Base-by-base conservation (phyloP, 2,329 filamentous ascomycete genomes). In the Aspergillus fumigatus region DNA sequence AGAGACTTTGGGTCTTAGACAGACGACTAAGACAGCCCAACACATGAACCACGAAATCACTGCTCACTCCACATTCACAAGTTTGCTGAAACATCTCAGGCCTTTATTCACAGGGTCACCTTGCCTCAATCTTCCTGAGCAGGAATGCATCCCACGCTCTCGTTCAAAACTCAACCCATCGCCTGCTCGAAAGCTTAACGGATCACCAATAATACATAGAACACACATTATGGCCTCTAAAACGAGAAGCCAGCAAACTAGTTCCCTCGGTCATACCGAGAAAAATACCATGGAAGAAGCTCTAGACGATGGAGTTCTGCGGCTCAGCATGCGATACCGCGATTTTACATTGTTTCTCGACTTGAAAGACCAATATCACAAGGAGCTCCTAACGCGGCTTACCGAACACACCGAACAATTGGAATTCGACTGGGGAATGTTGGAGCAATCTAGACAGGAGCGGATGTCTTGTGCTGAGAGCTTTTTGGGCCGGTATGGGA, bases 261-360 rank as follows among this genome's bases (percentile, higher is more conserved):
- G 6, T 7, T 23, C 21, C 9, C 26, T 14, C 11, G 21, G 11
- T 7, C 23, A 14, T 23, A 14, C 43, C 11, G 23, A 47, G 19
- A 25, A 47, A 2, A 54, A 57, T 41, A 48, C 45, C 2, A 55
- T 62, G 57, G 60, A 52, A 47, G 45, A 27, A 2, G 38, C 29
- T n/a, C 55, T 65, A 4, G 59, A 65, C 35, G 19, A 56, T 1
- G 60, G 59, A 1, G 50, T 40, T 2, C 55, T 67, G n/a, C 62
- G 26, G 4, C 27, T 35, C 1, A 59, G 48, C 8, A 61, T 51
- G 11, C 53, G 38, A 3, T 58, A 67, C 19, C 58, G 61, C 1
- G 57, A 62, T 5, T 68, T 69, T 14, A 60, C 62, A 1, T 52
- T 50, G 3, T 63, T 68, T 11, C 59, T 69, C 0, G 66, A 67